These are phyloP conservation scores for Curvularia eragrostidis DNA, from an alignment of 2,329 filamentous ascomycete genomes.

Conservation along the genomic window DNA sequence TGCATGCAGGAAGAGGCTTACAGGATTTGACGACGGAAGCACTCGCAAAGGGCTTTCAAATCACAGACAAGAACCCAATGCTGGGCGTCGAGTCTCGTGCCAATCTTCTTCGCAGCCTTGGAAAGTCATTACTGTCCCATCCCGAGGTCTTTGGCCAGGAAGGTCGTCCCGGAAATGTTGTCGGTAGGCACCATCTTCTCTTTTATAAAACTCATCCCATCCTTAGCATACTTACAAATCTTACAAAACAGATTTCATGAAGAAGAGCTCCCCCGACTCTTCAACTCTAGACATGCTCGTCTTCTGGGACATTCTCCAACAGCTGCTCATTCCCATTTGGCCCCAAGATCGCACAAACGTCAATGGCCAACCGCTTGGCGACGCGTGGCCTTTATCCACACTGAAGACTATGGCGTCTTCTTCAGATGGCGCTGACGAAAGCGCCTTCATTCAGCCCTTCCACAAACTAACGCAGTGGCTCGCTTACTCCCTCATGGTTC, in stretches of 20 bases:
- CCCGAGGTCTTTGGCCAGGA: constrained; percentile 78
- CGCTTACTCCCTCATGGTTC: constrained; percentile 89
- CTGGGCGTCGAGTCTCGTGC: constrained; percentile 85
- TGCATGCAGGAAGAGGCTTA: constrained; percentile 62
- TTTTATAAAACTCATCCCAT: no score
- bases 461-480: constrained; percentile 93
- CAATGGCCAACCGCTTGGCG: constrained; percentile 82
- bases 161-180: constrained; percentile 87
- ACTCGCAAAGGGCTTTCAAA: constrained; percentile 81
- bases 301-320: constrained; percentile 87
- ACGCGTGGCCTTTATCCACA: constrained; percentile 86
- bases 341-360: constrained; percentile 82
- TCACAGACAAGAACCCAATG: constrained; percentile 72
- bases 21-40: constrained; percentile 73
- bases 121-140: constrained; percentile 74
- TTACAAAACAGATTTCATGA: constrained; percentile 23
- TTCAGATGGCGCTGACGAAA: constrained; percentile 39
- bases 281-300: constrained; percentile 72
- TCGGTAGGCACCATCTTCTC: constrained; percentile 65
- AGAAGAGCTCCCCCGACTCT: constrained; percentile 24
- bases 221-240: background rate
- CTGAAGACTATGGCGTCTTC: constrained; percentile 70
- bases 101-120: constrained; percentile 75
- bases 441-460: constrained; percentile 78
- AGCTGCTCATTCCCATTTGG: constrained; percentile 85